These are phyloP conservation scores for Cystobasidium pallidum DNA, from an alignment of 1,284 basidiomycete genomes.

Conservation along the genomic window DNA sequence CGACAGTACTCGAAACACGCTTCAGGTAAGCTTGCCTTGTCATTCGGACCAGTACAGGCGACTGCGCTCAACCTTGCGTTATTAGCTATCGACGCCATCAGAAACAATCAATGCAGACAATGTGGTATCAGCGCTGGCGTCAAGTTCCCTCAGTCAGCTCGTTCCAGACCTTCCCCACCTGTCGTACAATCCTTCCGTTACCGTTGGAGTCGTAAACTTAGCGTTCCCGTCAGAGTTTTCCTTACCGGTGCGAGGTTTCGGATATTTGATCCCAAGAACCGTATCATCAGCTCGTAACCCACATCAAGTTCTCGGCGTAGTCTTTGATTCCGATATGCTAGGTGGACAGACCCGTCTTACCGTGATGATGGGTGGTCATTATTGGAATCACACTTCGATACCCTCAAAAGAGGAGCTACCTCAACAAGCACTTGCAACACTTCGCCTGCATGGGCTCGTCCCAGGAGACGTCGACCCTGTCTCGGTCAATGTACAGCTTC, in stretches of 20 bases:
- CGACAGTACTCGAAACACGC: slow-evolving; percentile 50
- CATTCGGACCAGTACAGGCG: not conserved
- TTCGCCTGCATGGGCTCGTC: slow-evolving; percentile 63
- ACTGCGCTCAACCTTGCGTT: not conserved
- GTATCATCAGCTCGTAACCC: slow-evolving; percentile 60
- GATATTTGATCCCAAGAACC: slow-evolving; percentile 87
- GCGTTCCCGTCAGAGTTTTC: slow-evolving; percentile 59
- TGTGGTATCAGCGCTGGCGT: slow-evolving; percentile 49
- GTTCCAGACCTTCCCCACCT: slow-evolving; percentile 61
- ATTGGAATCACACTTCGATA: slow-evolving; percentile 59
- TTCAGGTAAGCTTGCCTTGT: slow-evolving; percentile 48
- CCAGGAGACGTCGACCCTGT: slow-evolving; percentile 65
- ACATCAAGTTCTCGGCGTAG: slow-evolving; percentile 59
- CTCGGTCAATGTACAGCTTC: slow-evolving; percentile 64
- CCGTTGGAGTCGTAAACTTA: slow-evolving; percentile 73
- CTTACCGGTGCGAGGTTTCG: slow-evolving; percentile 71
- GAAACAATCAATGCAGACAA: slow-evolving; percentile 31
- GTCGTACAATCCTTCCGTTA: slow-evolving; percentile 55
- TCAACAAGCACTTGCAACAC: slow-evolving; percentile 57
- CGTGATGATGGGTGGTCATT: slow-evolving; percentile 87
- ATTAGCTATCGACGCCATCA: slow-evolving; percentile 1
- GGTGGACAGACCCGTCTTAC: slow-evolving; percentile 69
- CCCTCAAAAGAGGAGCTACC: slow-evolving; percentile 44
- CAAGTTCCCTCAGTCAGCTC: slow-evolving; percentile 50
- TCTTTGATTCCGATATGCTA: slow-evolving; percentile 65